Evolutionary conservation across 768 basidiomycete genomes (phyloP), one percentile per base, ranked within the genome.

Genomic region (Lentinula aciculospora): DNA sequence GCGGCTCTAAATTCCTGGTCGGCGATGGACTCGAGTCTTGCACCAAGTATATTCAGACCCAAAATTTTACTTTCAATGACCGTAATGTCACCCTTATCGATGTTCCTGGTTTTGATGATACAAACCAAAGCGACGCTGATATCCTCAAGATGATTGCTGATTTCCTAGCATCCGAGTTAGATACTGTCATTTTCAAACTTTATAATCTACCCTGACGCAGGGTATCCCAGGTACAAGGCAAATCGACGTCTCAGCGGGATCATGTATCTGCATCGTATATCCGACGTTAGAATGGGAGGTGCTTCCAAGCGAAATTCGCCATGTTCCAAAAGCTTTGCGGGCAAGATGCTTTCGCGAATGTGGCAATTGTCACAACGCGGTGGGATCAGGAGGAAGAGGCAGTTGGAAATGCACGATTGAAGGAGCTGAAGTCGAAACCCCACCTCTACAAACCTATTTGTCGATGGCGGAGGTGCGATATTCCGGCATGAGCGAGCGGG

Each of bases 181-280:
- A 34, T 13, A 34, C 13, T 34, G 32, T 9, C 27, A 19, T 32
- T n/a, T 0, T 36, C 58, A 15, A 27, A 9, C 32, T 56, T 7
- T 10, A 6, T 39, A 15, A n/a, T n/a, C n/a, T n/a, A n/a, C n/a
- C n/a, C n/a, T n/a, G n/a, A n/a, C n/a, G n/a, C n/a, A n/a, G n/a
- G n/a, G n/a, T n/a, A n/a, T n/a, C n/a, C n/a, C 29, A 44, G 47
- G 50, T 31, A 37, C 32, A 40, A 46, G 34, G 44, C 42, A 25
- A n/a, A n/a, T 9, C 48, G 48, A 31, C 48, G 12, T 9, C 48
- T 50, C 7, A 66, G 68, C 3, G 77, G 77, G 3, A 68, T 79
- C 61, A 65, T 79, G 58, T 82, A 82, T 66, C 72, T 81, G 68
- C 81, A 81, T 62, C 77, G 80, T 1, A 83, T 83, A 55, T 71